A percentile compares a stretch with the other conserved stretches of the same genome.
These are phyloP conservation scores for Closterium sp. DNA, from an alignment of 139 green algal species.

Conservation along the genomic window DNA sequence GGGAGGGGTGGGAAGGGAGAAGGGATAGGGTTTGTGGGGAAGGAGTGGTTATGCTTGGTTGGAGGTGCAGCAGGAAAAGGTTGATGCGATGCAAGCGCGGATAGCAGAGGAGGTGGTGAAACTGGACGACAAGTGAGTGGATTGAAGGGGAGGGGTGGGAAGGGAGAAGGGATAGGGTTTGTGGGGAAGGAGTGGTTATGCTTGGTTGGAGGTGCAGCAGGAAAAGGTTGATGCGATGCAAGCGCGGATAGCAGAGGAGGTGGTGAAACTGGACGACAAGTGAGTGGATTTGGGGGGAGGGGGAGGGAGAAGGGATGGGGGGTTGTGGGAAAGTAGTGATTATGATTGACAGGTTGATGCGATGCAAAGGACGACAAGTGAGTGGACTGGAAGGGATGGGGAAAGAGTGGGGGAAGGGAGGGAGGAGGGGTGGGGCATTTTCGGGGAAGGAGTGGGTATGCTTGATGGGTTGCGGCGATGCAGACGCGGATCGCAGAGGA, in stretches of 20 bases:
- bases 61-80: not conserved
- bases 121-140: conserved; percentile 28
- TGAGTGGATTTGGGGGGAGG: not conserved
- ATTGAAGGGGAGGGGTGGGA: not conserved
- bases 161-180: not conserved
- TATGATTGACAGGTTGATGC: not conserved
- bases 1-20: too few relatives aligned
- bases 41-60: conserved; percentile 33
- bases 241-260: not conserved
- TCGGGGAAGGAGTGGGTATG: not conserved
- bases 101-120: conserved; percentile 5
- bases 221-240: not conserved
- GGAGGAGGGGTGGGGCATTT: too few relatives aligned
- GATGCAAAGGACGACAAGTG: conserved; percentile 21
- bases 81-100: conserved; percentile 7
- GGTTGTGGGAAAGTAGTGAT: not conserved
- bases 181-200: not conserved
- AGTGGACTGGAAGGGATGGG: too few relatives aligned
- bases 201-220: too few relatives aligned
- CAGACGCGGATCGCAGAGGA: not conserved
- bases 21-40: too few relatives aligned
- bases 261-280: conserved; percentile 28
- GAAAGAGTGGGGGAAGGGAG: not conserved
- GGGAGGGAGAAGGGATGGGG: too few relatives aligned
- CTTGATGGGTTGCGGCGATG: not conserved